Conservation (phyloP, 805 yeast genomes). For the Candida anglica region DNA sequence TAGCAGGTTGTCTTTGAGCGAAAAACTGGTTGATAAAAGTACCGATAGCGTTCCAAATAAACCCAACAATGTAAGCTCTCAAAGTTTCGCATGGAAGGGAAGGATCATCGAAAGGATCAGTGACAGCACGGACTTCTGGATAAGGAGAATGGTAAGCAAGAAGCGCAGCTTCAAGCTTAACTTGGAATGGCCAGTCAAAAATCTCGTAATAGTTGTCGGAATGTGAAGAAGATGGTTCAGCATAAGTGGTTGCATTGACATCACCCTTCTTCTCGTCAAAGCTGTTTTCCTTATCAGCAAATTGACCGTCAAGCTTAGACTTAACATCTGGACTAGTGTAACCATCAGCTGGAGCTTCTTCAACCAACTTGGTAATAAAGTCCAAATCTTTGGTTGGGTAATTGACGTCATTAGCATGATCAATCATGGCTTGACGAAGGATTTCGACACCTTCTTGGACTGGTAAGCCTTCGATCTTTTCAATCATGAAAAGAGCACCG, state of each 20-base stretch:
- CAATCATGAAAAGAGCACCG: conserved; percentile 23
- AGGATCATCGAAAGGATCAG: conserved; percentile 34
- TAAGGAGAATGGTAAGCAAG: conserved; percentile 30
- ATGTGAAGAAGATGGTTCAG: too few relatives aligned
- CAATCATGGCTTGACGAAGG: conserved; percentile 32
- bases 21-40: conserved; percentile 55
- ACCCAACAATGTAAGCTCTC: conserved; percentile 48
- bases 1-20: conserved; percentile 48
- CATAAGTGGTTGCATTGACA: too few relatives aligned
- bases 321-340: not conserved
- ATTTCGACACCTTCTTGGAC: conserved; percentile 37
- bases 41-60: conserved; percentile 49
- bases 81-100: conserved; percentile 31
- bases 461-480: conserved; percentile 21
- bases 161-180: conserved; percentile 39
- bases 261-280: too few relatives aligned
- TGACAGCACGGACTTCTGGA: conserved; percentile 28
- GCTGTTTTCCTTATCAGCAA: not conserved
- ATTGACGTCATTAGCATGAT: conserved; percentile 47
- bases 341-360: not conserved
- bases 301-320: not conserved
- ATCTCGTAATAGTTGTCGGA: conserved; percentile 6
- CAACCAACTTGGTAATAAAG: conserved; percentile 19
- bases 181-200: conserved; percentile 20
- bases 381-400: conserved; percentile 35